Conservation (phyloP, 2,329 filamentous ascomycete species). For the Stylonectria norvegica region DNA sequence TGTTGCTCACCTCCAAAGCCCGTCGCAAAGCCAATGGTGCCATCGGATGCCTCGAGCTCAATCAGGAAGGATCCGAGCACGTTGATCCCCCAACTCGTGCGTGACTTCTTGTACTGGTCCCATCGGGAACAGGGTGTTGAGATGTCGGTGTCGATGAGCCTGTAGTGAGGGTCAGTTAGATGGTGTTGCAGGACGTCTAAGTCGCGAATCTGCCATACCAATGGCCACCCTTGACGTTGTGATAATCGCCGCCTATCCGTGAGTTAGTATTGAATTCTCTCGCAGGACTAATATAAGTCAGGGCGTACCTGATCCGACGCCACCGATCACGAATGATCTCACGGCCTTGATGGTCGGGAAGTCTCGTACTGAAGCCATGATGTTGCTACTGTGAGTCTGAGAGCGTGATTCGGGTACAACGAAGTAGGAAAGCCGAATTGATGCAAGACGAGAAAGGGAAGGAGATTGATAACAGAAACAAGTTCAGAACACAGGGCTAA, state of each 20-base stretch:
- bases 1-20: constrained; percentile 70
- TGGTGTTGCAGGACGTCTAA: constrained; percentile 1
- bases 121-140: constrained; percentile 89
- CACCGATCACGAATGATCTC: constrained; percentile 63
- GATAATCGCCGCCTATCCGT: constrained; percentile 71
- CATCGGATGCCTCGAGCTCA: constrained; percentile 83
- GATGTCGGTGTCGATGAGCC: constrained; percentile 89
- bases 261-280: constrained; percentile 1
- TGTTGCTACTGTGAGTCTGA: constrained; percentile 1
- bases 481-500: too few relatives aligned
- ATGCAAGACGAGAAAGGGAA: too few relatives aligned
- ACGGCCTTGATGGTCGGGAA: constrained; percentile 77
- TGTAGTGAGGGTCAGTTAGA: constrained; percentile 38
- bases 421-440: neutral
- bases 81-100: constrained; percentile 94
- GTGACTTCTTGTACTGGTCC: constrained; percentile 80
- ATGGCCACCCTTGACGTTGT: constrained; percentile 78
- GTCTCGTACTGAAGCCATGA: constrained; percentile 48
- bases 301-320: constrained; percentile 31
- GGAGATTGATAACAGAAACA: too few relatives aligned
- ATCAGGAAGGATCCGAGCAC: constrained; percentile 89
- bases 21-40: constrained; percentile 90
- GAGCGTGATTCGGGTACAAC: neutral
- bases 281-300: neutral
- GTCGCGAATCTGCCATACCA: constrained; percentile 49